phyloP scores from a whole-genome alignment of 108 stramenopile species.

The Conticribra guillardii region DNA sequence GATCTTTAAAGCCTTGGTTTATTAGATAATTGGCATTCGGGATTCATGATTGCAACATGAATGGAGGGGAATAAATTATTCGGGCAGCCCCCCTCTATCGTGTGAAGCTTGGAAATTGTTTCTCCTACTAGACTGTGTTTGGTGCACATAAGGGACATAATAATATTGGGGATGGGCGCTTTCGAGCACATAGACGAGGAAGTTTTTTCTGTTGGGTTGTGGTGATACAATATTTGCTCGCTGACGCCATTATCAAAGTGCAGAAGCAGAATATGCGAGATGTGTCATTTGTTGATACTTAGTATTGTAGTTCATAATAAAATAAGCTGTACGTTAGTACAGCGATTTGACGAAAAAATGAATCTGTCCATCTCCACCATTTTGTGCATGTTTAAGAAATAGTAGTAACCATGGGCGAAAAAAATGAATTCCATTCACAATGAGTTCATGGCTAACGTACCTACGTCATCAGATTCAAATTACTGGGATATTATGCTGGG shows the following conservation, averaged over 20 bases:
- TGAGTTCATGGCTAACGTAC: too few relatives aligned
- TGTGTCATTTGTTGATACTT: neutral
- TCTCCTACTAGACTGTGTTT: too few relatives aligned
- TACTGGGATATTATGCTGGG: too few relatives aligned
- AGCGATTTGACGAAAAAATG: too few relatives aligned
- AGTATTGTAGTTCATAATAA: conserved; percentile 15
- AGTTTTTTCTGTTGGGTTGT: neutral
- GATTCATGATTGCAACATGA: neutral
- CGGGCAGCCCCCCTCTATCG: neutral
- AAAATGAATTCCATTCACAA: too few relatives aligned
- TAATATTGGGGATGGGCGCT: neutral
- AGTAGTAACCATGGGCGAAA: too few relatives aligned
- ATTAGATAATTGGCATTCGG: neutral
- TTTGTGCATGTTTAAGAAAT: too few relatives aligned
- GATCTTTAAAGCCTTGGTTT: conserved; percentile 71
- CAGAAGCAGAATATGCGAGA: neutral
- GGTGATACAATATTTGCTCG: neutral
- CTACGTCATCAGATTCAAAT: too few relatives aligned
- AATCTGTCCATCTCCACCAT: too few relatives aligned
- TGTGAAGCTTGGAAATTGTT: too few relatives aligned
- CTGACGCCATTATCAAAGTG: neutral
- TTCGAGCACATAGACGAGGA: neutral
- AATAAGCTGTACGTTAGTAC: too few relatives aligned
- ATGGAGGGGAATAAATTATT: neutral
- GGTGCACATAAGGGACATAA: too few relatives aligned